Evolutionary conservation across 352 stramenopile genomes (phyloP).

Genomic region (Pythium pectinolyticum): DNA sequence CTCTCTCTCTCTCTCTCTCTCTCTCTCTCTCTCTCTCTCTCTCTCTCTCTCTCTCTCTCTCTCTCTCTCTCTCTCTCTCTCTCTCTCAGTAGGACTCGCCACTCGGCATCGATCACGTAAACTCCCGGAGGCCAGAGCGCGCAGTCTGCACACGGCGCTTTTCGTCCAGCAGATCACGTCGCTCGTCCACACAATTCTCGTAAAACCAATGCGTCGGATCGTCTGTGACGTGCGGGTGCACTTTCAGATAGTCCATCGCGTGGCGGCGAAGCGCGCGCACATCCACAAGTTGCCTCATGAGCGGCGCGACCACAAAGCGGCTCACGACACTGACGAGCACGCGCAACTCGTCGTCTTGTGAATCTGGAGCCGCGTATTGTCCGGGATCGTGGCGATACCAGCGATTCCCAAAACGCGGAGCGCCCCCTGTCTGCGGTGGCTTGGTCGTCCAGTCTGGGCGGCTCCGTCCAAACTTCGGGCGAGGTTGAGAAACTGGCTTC

Average conservation of each 20-base stretch:
- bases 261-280: not conserved
- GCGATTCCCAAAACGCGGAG: not conserved
- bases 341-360: not conserved
- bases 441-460: not conserved
- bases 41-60: too few species aligned
- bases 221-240: not conserved
- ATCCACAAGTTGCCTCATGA: conserved; percentile 7
- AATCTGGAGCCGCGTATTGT: not conserved
- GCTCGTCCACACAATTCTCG: conserved; percentile 2
- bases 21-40: too few species aligned
- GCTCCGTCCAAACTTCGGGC: not conserved
- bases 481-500: not conserved
- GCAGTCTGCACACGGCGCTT: conserved; percentile 1
- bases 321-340: conserved; percentile 1
- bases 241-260: conserved; percentile 5
- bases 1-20: too few species aligned
- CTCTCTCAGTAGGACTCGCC: not conserved
- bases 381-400: not conserved
- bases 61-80: too few species aligned
- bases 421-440: not conserved
- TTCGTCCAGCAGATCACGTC: not conserved
- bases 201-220: conserved; percentile 14
- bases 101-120: not conserved
- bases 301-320: conserved; percentile 11
- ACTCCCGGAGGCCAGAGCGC: not conserved